These are phyloP conservation scores for Diutina neorugosa DNA, from an alignment of 1,139 yeast species.

Conservation along the genomic window DNA sequence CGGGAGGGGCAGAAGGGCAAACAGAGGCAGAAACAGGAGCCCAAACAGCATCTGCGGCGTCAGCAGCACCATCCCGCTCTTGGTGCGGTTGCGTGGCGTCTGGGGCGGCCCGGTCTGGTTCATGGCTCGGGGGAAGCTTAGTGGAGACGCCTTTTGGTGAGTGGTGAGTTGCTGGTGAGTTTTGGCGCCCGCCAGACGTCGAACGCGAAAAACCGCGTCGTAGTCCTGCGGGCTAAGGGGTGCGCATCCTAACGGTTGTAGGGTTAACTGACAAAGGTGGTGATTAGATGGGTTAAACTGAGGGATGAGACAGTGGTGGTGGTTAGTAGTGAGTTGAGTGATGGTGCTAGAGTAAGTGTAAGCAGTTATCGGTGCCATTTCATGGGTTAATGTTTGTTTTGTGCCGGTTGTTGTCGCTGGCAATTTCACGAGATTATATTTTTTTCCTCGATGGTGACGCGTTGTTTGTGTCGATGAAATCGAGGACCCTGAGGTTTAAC, in stretches of 20 bases:
- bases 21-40: conserved; percentile 2
- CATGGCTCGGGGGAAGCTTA: not conserved
- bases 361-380: too few species aligned
- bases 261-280: not conserved
- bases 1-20: not conserved
- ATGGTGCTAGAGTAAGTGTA: too few species aligned
- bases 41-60: conserved; percentile 3
- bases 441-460: not conserved
- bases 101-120: conserved; percentile 2
- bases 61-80: conserved; percentile 3
- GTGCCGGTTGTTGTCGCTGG: too few species aligned
- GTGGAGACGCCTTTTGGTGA: not conserved
- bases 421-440: not conserved
- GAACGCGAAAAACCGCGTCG: not conserved
- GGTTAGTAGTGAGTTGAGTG: too few species aligned
- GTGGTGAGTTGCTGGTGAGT: not conserved
- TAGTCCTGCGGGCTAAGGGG: not conserved
- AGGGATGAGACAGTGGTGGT: too few species aligned
- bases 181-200: not conserved
- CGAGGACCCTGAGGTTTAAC: not conserved
- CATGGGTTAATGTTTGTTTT: too few species aligned
- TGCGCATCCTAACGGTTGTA: not conserved
- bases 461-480: not conserved
- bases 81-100: not conserved
- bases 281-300: not conserved